Base-by-base conservation (phyloP, 208 protist genomes). In the Leishmania guyanensis region DNA sequence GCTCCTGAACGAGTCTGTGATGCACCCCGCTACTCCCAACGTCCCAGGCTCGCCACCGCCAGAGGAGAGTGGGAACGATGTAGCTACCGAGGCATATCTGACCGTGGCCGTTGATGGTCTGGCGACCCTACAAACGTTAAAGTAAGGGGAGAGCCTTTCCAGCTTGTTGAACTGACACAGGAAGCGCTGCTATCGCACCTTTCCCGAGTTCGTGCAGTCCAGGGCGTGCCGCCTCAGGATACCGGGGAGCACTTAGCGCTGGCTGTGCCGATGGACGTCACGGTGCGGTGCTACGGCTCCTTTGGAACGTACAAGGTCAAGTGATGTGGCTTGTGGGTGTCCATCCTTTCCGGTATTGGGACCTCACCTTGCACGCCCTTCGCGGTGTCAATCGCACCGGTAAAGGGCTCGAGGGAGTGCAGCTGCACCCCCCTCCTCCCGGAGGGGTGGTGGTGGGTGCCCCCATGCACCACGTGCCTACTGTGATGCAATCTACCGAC, bases 291-390 rank as follows among this genome's bases (percentile, higher is more conserved):
- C 29, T 88, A 88, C 68, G 17, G 33, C 3, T 83, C 89, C 0
- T 84, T 92, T 16, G 29, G 62, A 48, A 46, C 43, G 43, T 46
- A 46, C 43, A 46, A 0, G 4, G 4, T 46, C 43, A 46, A 46
- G 43, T 46, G 43, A 46, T 46, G 43, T 46, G 43, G 43, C 43
- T 46, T 46, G 43, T 46, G 43, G 43, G 43, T 94, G 91, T 88
- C 89, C 91, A 36, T 92, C 91, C 3, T 91, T 94, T 29, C 91
- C 91, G 26, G 83, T 94, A 17, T 92, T 88, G 91, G 87, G 92
- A 79, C 72, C 86, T n/a, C 43, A 46, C 0, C 43, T 46, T 46
- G 43, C 58, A 64, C 58, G 8, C 3, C 58, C 20, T 64, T n/a
- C 58, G 58, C 58, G 58, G 58, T 64, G 58, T 46, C 43, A 46